Evolutionary conservation across 2,329 filamentous ascomycete genomes (phyloP), one percentile per base, ranked within the genome.

Genomic region (Colletotrichum sp.): DNA sequence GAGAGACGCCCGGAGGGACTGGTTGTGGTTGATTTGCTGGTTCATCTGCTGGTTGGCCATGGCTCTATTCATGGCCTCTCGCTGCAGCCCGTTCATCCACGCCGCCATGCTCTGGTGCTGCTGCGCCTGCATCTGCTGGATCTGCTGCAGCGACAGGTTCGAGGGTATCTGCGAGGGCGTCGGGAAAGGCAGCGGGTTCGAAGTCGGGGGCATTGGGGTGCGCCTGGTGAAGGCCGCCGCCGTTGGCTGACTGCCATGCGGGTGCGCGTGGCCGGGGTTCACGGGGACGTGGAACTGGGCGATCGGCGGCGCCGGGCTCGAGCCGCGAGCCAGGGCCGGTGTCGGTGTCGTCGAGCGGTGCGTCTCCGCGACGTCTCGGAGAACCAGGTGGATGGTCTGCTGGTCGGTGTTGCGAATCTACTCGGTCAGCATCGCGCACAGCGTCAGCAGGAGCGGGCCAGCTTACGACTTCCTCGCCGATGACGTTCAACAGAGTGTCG

Each of bases 401-500:
- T 87, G 85, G 62, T 90, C 75, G 66, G 66, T 77, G 49, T 68
- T 75, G 66, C 75, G 75, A 36, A 77, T 77, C 75, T 77, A 34
- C 49, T 9, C 30, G 49, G 69, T 78, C 64, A 78, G 77, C 60
- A 16, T 57, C 24, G 44, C 8, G 67, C 18, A 28, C 28, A 66
- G 44, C n/a, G 57, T 72, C 28, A 71, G 52, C 59, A 75, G 60
- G 62, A 10, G 64, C 60, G 52, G 67, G 30, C n/a, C 52, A 44
- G 80, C 88, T 78, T 85, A 92, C 90, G 69, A 86, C 83, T 76
- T 91, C 88, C 72, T 87, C 84, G 5, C 91, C 91, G 80, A 93
- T 90, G 5, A 93, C 83, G 49, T 91, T 88, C 28, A 87, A 80
- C 83, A 93, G 85, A 18, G 88, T 92, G 73, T 92, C 90, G 13